These are phyloP conservation scores for Endotrypanum monterogeii DNA, from an alignment of 208 protist species.

Conservation along the genomic window DNA sequence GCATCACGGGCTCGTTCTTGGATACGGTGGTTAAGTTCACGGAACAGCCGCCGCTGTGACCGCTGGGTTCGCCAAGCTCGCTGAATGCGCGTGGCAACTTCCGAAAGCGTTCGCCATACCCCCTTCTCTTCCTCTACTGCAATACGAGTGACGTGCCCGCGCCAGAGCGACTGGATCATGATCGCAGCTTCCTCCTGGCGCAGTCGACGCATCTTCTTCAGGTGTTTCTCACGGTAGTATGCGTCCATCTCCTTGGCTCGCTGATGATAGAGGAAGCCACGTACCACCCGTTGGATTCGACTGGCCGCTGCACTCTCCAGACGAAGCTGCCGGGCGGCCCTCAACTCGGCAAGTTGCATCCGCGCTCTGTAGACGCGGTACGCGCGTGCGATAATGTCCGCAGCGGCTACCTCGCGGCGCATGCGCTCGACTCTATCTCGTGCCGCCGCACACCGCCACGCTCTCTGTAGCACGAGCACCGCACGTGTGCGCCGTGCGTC, in stretches of 20 bases:
- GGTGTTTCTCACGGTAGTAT: constrained; percentile 63
- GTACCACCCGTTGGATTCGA: constrained; percentile 56
- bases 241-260: constrained; percentile 47
- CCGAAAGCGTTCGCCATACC: constrained; percentile 21
- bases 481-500: constrained; percentile 36
- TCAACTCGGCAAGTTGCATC: constrained; percentile 50
- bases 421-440: constrained; percentile 60
- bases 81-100: constrained; percentile 57
- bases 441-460: constrained; percentile 70
- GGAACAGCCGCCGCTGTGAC: constrained; percentile 37
- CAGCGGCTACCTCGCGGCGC: constrained; percentile 54
- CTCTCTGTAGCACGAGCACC: constrained; percentile 74
- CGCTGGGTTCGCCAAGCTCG: constrained; percentile 50
- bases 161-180: constrained; percentile 84
- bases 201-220: constrained; percentile 57
- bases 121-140: constrained; percentile 37
- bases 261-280: constrained; percentile 39
- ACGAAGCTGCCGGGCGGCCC: constrained; percentile 27
- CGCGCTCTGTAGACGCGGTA: constrained; percentile 60
- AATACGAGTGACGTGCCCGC: constrained; percentile 69
- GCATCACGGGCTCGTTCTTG: constrained; percentile 25
- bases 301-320: constrained; percentile 46
- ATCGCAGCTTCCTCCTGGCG: constrained; percentile 63
- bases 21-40: constrained; percentile 38
- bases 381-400: constrained; percentile 44